Conservation (phyloP, 2,329 filamentous ascomycete genomes). For the Pleomassaria siparia region DNA sequence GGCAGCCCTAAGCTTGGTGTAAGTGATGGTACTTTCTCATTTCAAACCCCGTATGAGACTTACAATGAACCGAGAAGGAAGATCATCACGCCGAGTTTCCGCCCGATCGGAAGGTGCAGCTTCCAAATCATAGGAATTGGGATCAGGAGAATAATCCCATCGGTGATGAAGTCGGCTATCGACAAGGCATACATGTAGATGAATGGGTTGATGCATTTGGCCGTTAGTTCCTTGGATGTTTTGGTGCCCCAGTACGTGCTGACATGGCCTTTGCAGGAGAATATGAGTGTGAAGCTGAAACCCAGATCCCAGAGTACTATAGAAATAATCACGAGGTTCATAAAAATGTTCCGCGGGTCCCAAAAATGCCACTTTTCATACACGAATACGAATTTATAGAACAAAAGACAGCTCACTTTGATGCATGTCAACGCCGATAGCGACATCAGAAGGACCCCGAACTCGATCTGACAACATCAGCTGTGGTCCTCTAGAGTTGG, state of each 20-base stretch:
- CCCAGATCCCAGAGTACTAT: neutral
- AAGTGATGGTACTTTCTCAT: too few species aligned
- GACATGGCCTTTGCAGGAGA: neutral
- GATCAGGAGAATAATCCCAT: slow-evolving; percentile 5
- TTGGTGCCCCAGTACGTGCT: neutral
- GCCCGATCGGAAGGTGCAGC: neutral
- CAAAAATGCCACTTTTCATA: neutral
- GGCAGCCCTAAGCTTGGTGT: too few species aligned
- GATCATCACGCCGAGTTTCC: slow-evolving; percentile 2
- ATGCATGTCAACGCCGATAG: too few species aligned
- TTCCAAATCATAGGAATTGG: slow-evolving; percentile 7
- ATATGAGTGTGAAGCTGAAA: neutral
- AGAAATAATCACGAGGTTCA: neutral
- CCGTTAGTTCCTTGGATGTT: neutral
- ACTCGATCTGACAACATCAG: too few species aligned
- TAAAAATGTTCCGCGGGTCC: neutral
- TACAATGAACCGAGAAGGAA: slow-evolving; percentile 1
- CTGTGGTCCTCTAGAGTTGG: too few species aligned
- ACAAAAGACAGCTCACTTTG: too few species aligned
- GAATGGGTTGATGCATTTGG: slow-evolving; percentile 4
- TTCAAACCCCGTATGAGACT: neutral
- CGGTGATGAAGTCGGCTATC: slow-evolving; percentile 6
- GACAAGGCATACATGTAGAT: slow-evolving; percentile 1
- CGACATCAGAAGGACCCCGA: too few species aligned
- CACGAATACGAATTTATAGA: too few species aligned